These are phyloP conservation scores for Puccinia horiana DNA, from an alignment of 1,284 basidiomycete species.

Conservation along the genomic window DNA sequence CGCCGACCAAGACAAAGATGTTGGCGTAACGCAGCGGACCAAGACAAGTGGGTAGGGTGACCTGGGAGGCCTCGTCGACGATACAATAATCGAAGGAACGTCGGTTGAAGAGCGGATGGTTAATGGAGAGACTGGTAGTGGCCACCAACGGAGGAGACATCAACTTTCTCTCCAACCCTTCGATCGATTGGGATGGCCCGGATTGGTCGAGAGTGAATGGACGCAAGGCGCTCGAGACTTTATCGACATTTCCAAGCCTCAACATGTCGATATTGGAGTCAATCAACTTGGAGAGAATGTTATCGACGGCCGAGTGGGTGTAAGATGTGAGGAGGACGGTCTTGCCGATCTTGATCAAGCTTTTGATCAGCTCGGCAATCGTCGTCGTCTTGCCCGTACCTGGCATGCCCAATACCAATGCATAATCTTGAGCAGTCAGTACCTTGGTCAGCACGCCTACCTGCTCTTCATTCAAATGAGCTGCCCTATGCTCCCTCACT, in stretches of 20 bases:
- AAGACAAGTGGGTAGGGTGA: slow-evolving; percentile 90
- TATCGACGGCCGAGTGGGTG: slow-evolving; percentile 97
- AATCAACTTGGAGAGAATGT: slow-evolving; percentile 73
- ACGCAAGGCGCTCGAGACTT: slow-evolving; percentile 59
- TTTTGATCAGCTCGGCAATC: slow-evolving; percentile 81
- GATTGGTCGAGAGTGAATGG: slow-evolving; percentile 30
- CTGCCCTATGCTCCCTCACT: slow-evolving; percentile 35
- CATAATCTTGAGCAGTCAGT: slow-evolving; percentile 80
- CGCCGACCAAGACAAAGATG: slow-evolving; percentile 90
- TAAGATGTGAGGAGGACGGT: slow-evolving; percentile 86
- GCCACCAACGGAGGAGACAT: slow-evolving; percentile 89
- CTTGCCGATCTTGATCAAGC: slow-evolving; percentile 77
- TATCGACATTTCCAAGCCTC: slow-evolving; percentile 84
- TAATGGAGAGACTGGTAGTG: slow-evolving; percentile 87
- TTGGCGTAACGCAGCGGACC: slow-evolving; percentile 88
- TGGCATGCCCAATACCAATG: slow-evolving; percentile 92
- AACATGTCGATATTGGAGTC: slow-evolving; percentile 70
- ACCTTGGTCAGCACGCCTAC: slow-evolving; percentile 71
- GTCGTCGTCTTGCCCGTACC: slow-evolving; percentile 98
- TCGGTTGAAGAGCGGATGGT: slow-evolving; percentile 81
- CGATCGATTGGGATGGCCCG: slow-evolving; percentile 64
- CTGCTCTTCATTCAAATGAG: slow-evolving; percentile 74
- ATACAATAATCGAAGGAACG: slow-evolving; percentile 94
- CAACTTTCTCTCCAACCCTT: slow-evolving; percentile 75
- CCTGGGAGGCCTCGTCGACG: slow-evolving; percentile 96